A percentile compares a stretch with the other conserved stretches of the same genome.
These are phyloP conservation scores for Scedosporium minutisporum DNA, from an alignment of 2,329 filamentous ascomycete species.

Conservation along the genomic window DNA sequence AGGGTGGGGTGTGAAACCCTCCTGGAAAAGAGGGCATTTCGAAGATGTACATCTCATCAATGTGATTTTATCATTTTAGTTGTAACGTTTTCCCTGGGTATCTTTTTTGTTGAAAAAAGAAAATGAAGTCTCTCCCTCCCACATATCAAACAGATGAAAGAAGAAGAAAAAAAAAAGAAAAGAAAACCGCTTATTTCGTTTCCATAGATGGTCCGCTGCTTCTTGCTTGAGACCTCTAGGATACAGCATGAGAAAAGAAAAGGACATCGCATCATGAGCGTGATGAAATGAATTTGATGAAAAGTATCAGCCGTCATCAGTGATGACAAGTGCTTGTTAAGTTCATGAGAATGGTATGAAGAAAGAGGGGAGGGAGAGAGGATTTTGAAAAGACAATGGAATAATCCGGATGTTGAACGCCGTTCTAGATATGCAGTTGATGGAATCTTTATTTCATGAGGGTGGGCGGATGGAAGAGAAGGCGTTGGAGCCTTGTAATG, in stretches of 20 bases:
- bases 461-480: background rate
- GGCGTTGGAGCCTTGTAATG: constrained; percentile 4
- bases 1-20: no score
- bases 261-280: background rate
- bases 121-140: background rate
- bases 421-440: constrained; percentile 9
- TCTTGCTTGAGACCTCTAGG: background rate
- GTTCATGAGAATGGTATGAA: background rate
- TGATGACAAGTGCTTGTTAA: background rate
- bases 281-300: constrained; percentile 3
- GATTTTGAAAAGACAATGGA: background rate
- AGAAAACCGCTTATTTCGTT: background rate
- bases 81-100: constrained; percentile 5
- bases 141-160: background rate
- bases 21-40: background rate
- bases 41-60: background rate
- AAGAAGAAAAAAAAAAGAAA: background rate
- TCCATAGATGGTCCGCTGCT: background rate
- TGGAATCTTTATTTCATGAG: constrained; percentile 1
- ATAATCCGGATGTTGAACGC: constrained; percentile 8
- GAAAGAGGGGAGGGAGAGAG: constrained; percentile 5
- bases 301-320: no score
- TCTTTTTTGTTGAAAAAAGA: constrained; percentile 10
- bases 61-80: background rate
- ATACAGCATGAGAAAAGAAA: background rate